Percentiles rank a stretch among this genome's conserved stretches.
Conservation (phyloP, 1,284 basidiomycete species). For the Neotropicomus parvogracilis region DNA sequence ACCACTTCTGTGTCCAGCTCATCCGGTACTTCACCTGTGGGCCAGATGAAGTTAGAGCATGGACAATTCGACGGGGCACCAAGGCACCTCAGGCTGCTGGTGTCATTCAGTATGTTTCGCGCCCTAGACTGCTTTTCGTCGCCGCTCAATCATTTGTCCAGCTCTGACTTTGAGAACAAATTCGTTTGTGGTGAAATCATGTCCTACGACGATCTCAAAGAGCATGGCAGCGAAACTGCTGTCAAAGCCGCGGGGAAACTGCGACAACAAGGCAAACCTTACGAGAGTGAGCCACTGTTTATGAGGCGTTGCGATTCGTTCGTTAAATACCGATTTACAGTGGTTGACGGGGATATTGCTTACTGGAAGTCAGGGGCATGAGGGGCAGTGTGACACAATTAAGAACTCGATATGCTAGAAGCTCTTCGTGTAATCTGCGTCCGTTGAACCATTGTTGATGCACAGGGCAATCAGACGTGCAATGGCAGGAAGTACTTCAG, state of each 20-base stretch:
- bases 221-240: constrained; percentile 84
- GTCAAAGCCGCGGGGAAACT: constrained; percentile 97
- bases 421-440: constrained; percentile 12
- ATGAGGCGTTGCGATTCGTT: constrained; percentile 3
- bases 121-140: constrained; percentile 13
- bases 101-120: constrained; percentile 84
- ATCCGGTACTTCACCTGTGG: constrained; percentile 98
- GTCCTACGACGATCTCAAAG: constrained; percentile 87
- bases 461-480: too few relatives aligned
- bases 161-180: constrained; percentile 94
- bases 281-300: constrained; percentile 65
- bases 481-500: too few relatives aligned
- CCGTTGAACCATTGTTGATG: neutral
- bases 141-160: constrained; percentile 27
- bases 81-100: constrained; percentile 98
- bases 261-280: constrained; percentile 95
- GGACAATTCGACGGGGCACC: constrained; percentile 93
- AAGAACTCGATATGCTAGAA: constrained; percentile 17
- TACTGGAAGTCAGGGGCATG: constrained; percentile 76
- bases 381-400: constrained; percentile 1
- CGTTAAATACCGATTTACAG: constrained; percentile 35
- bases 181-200: constrained; percentile 99
- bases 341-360: constrained; percentile 81
- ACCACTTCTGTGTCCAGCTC: constrained; percentile 45
- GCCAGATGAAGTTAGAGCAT: constrained; percentile 94